Percentiles rank a stretch among this genome's conserved stretches.
Conservation (phyloP, 306 rosid genomes). For the Pterocarpus macrocarpus region DNA sequence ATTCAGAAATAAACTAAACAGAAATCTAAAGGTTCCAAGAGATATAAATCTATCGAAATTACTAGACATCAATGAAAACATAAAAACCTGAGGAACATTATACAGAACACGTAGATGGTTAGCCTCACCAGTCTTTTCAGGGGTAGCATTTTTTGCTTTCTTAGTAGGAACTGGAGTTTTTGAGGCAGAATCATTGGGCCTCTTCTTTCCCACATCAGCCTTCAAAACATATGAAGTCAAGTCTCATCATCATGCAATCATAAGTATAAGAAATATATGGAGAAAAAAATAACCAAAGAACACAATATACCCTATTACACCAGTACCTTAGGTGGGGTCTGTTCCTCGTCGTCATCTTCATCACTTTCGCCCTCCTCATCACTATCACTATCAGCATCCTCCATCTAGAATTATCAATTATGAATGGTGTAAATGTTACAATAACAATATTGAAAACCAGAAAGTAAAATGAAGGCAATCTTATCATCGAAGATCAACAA, state of each 20-base stretch:
- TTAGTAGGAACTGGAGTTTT: slow-evolving; percentile 76
- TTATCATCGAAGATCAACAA: not conserved
- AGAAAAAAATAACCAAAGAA: not conserved
- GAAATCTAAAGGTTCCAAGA: too few relatives aligned
- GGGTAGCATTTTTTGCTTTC: slow-evolving; percentile 71
- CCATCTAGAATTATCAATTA: slow-evolving; percentile 48
- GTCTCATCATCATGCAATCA: not conserved
- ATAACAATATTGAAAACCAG: not conserved
- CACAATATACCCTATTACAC: not conserved
- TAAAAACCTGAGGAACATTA: not conserved
- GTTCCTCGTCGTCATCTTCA: slow-evolving; percentile 60
- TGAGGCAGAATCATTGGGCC: slow-evolving; percentile 64
- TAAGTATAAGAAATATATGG: not conserved
- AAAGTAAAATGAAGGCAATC: not conserved
- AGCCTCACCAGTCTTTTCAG: slow-evolving; percentile 78
- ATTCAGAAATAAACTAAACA: not conserved
- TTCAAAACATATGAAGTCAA: not conserved
- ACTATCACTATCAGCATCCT: slow-evolving; percentile 51
- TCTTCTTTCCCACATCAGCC: slow-evolving; percentile 71
- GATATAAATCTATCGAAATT: not conserved
- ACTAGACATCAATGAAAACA: too few relatives aligned
- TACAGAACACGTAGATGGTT: not conserved
- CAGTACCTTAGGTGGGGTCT: slow-evolving; percentile 69
- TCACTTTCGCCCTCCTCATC: slow-evolving; percentile 58
- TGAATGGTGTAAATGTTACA: not conserved